These are phyloP conservation scores for Hypoxylon trugodes DNA, from an alignment of 495 filamentous ascomycete genomes.

Conservation along the genomic window DNA sequence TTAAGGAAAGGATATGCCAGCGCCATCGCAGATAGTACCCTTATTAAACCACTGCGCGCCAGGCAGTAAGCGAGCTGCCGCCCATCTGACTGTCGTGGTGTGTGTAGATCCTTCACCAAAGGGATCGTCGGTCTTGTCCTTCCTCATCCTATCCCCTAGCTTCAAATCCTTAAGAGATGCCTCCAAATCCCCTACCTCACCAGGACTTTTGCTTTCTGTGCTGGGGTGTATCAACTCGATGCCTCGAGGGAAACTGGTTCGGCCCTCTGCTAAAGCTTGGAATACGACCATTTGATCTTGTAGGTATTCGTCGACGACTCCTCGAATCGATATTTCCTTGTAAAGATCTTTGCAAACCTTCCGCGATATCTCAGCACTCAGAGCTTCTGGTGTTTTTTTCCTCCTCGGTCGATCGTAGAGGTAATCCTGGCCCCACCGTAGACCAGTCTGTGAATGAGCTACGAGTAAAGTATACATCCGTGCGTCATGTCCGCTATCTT, in stretches of 20 bases:
- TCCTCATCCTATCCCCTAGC: conserved; percentile 35
- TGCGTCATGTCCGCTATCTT: conserved; percentile 67
- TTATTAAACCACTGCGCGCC: conserved; percentile 61
- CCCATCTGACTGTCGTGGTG: conserved; percentile 79
- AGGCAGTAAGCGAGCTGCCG: conserved; percentile 64
- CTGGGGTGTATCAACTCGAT: conserved; percentile 1
- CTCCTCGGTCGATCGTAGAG: conserved; percentile 57
- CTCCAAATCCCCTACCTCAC: not conserved
- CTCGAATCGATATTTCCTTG: conserved; percentile 62
- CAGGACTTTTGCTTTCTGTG: conserved; percentile 15
- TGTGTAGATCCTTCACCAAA: conserved; percentile 71
- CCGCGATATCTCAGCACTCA: conserved; percentile 52
- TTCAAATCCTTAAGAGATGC: conserved; percentile 39
- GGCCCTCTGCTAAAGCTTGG: conserved; percentile 73
- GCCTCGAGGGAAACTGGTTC: conserved; percentile 49
- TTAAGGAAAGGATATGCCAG: conserved; percentile 44
- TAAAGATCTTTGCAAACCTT: conserved; percentile 66
- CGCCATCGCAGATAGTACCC: conserved; percentile 60
- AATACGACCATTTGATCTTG: conserved; percentile 86
- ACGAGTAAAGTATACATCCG: conserved; percentile 78
- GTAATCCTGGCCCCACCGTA: conserved; percentile 73
- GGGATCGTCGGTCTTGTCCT: conserved; percentile 50
- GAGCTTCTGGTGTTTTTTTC: conserved; percentile 52
- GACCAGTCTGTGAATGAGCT: conserved; percentile 67
- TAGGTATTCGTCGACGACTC: conserved; percentile 73